A percentile compares a stretch with the other conserved stretches of the same genome.
These are phyloP conservation scores for Mycena venus DNA, from an alignment of 768 basidiomycete species.

Conservation along the genomic window DNA sequence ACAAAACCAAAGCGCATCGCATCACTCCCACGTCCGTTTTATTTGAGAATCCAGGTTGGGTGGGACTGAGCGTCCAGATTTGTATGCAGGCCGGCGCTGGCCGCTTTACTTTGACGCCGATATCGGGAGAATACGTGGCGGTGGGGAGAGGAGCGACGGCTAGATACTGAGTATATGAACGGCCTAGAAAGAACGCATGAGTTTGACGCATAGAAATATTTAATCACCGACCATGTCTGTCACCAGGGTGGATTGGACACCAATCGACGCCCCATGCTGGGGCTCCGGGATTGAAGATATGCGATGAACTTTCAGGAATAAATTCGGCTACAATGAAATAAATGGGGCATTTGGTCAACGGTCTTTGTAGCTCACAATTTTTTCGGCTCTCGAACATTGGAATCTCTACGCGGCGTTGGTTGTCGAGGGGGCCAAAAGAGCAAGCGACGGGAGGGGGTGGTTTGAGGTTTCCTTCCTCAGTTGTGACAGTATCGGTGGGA, in stretches of 20 bases:
- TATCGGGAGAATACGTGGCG: constrained; percentile 69
- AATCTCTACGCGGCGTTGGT: constrained; percentile 64
- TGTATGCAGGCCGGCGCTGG: constrained; percentile 82
- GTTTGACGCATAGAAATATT: neutral
- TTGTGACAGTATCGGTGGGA: constrained; percentile 65
- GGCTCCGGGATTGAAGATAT: constrained; percentile 89
- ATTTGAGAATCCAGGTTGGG: constrained; percentile 22
- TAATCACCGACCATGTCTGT: constrained; percentile 63
- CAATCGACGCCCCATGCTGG: constrained; percentile 95
- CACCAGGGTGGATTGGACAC: constrained; percentile 83
- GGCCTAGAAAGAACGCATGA: constrained; percentile 50
- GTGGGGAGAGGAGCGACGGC: constrained; percentile 86
- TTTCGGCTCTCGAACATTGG: constrained; percentile 68
- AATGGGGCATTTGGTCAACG: neutral
- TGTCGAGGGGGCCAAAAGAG: constrained; percentile 73
- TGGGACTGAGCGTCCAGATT: constrained; percentile 77
- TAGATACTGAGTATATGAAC: constrained; percentile 79
- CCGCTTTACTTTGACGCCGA: constrained; percentile 70
- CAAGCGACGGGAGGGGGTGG: constrained; percentile 72
- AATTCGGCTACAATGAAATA: constrained; percentile 63
- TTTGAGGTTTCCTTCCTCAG: constrained; percentile 62
- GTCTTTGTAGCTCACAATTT: constrained; percentile 58
- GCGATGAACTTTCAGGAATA: constrained; percentile 68
- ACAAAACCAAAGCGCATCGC: constrained; percentile 88
- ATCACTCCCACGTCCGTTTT: constrained; percentile 59